Evolutionary conservation across 2,329 filamentous ascomycete species (phyloP), one percentile per base, ranked within the genome.

Genomic region (Penicillium crustosum): DNA sequence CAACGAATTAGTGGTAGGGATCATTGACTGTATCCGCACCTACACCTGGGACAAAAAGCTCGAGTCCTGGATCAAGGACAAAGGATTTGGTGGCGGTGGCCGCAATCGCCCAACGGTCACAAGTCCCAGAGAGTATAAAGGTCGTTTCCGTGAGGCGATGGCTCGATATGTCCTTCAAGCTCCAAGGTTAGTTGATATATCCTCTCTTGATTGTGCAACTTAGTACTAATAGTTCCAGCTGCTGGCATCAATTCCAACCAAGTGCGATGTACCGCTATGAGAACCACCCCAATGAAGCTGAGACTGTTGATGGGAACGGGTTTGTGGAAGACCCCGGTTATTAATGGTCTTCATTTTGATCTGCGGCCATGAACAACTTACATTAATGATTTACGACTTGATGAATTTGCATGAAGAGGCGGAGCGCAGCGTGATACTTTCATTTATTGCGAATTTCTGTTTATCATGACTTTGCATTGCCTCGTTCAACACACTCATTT

Each of bases 1-100:
- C 62, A 93, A 93, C 68, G 93, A 99, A 76, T 85, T 99, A 15
- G 91, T 97, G 15, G 93, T 99, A 2, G 94, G 94, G 5, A 97
- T 99, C 69, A 97, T 99, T 63, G 93, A 99, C 74, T 97, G 94
- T 73, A 97, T 99, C 65, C 87, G 94, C 55, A 99, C 94, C 0
- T 99, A 97, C 73, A 99, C 94, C 0, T 99, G 94, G 92, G 94
- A 99, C 79, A 99, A 99, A 82, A 97, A 97, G 73, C 84, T 99
- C n/a, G 94, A 99, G 78, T 94, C 89, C 54, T 99, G 94, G 94
- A 97, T 99, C 83, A 99, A 99, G 76, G 93, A 97, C 71, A 89
- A 93, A 39, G 94, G 90, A 0, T 91, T 93, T 68, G 89, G 88
- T 57, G 87, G 88, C 31, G 86, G 89, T 57, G 90, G 95, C 68